Conservation (phyloP, 148 eudicot genomes). For the Nyssa sinensis region DNA sequence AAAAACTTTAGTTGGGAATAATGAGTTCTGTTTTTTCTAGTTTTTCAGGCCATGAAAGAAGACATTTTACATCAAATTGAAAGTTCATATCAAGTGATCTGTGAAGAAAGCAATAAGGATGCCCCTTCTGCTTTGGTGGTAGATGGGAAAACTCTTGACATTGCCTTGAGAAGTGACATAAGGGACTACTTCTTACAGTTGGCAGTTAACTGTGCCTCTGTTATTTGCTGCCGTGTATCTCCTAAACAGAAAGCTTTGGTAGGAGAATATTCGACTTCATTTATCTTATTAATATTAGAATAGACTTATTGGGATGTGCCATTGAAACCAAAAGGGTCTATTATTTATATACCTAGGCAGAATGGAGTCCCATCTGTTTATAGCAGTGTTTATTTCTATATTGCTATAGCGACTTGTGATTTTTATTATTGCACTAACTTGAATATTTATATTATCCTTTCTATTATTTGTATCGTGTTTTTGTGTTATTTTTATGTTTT, state of each 20-base stretch:
- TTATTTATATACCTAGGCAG: background rate
- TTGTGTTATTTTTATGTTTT: too few relatives aligned
- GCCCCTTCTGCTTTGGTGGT: conserved; percentile 41
- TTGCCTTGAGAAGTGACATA: conserved; percentile 26
- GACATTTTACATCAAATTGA: conserved; percentile 36
- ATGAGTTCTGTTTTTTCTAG: conserved; percentile 22
- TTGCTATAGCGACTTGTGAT: too few relatives aligned
- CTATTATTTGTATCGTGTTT: background rate
- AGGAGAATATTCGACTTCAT: background rate
- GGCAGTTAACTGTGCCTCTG: conserved; percentile 44
- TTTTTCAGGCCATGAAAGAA: conserved; percentile 40
- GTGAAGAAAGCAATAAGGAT: conserved; percentile 21
- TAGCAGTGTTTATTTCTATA: background rate
- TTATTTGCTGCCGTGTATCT: conserved; percentile 49
- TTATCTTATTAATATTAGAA: background rate
- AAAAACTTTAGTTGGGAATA: background rate
- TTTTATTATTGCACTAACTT: background rate
- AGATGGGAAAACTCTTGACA: conserved; percentile 44
- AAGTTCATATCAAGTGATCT: conserved; percentile 24
- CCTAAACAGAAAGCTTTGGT: conserved; percentile 53
- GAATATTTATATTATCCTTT: too few relatives aligned
- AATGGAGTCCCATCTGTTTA: background rate
- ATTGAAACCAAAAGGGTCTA: background rate
- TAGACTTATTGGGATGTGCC: background rate
- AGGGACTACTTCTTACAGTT: conserved; percentile 26